These are phyloP conservation scores for Coemansia sp. DNA, from an alignment of 192 early-diverging fungal genomes.

Conservation along the genomic window DNA sequence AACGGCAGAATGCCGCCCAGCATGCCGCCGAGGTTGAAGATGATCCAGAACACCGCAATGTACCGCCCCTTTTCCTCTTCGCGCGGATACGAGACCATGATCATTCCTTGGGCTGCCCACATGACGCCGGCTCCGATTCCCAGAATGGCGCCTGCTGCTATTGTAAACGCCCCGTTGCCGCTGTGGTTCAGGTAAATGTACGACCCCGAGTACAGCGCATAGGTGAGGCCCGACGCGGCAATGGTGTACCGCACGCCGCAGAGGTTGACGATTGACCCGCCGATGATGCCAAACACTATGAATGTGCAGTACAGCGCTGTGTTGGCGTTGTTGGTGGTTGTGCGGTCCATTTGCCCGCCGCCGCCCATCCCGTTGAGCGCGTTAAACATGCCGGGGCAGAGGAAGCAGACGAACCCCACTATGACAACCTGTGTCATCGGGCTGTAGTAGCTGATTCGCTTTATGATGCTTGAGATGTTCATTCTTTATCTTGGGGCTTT, in stretches of 20 bases:
- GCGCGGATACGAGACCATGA: constrained; percentile 79
- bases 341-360: constrained; percentile 60
- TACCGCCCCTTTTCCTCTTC: constrained; percentile 76
- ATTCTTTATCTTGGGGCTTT: no score
- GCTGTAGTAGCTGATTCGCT: constrained; percentile 42
- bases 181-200: constrained; percentile 65
- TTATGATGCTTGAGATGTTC: constrained; percentile 9
- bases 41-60: constrained; percentile 83
- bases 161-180: constrained; percentile 58
- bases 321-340: constrained; percentile 65
- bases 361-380: constrained; percentile 65
- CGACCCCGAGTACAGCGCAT: constrained; percentile 74
- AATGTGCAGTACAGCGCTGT: constrained; percentile 75
- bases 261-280: constrained; percentile 73
- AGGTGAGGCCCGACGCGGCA: constrained; percentile 60
- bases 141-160: constrained; percentile 71
- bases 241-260: constrained; percentile 68
- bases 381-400: constrained; percentile 76
- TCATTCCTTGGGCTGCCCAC: constrained; percentile 73
- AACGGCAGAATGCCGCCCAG: constrained; percentile 72
- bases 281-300: constrained; percentile 69
- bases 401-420: constrained; percentile 69
- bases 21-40: constrained; percentile 79
- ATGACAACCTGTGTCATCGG: constrained; percentile 67
- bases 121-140: constrained; percentile 77